Conservation (phyloP, 208 protist genomes). For the Acanthamoeba royreba region DNA sequence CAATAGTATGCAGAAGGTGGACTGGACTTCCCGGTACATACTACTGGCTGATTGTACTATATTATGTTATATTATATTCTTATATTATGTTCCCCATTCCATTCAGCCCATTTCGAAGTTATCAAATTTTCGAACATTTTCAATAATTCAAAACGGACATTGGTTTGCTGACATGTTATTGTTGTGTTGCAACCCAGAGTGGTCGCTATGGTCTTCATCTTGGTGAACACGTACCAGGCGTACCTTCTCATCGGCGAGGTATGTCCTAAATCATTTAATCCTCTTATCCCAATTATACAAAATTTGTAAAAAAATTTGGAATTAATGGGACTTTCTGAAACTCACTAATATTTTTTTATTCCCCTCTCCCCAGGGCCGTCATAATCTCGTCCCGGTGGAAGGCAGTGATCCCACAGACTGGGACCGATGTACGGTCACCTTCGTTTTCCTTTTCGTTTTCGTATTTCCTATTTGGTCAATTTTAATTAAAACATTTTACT, state of each 20-base stretch:
- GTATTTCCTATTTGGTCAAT: background rate
- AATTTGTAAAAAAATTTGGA: too few species aligned
- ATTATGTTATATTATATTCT: background rate
- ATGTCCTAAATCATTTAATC: too few species aligned
- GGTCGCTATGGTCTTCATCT: background rate
- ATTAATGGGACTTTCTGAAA: too few species aligned
- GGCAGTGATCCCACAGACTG: background rate
- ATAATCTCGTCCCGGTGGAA: background rate
- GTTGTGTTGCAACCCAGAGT: too few species aligned
- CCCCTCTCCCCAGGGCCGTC: background rate
- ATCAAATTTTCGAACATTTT: too few species aligned
- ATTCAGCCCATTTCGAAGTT: background rate
- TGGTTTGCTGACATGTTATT: too few species aligned
- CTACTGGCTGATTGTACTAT: background rate
- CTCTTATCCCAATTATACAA: too few species aligned
- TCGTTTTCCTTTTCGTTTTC: background rate
- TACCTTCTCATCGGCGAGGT: background rate
- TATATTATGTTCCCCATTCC: background rate
- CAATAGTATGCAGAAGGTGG: background rate
- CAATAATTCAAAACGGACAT: too few species aligned
- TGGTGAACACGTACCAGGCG: background rate
- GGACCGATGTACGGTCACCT: background rate
- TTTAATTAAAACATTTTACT: background rate
- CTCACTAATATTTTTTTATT: background rate
- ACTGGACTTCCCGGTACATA: background rate